Evolutionary conservation across 2,329 filamentous ascomycete genomes (phyloP).

Genomic region (Dactylellina leptospora): DNA sequence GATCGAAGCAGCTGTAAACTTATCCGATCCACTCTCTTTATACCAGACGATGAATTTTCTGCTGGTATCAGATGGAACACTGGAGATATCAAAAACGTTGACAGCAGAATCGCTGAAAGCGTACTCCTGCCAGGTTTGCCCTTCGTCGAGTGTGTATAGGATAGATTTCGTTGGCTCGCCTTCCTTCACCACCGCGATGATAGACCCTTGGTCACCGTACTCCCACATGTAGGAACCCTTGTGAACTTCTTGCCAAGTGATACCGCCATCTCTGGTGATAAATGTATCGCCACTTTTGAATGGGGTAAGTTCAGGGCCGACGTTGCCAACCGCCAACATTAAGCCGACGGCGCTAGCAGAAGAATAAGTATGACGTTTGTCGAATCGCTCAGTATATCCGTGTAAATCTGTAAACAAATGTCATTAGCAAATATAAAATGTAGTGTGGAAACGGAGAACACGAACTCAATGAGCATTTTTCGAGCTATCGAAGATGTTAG

Average conservation of each 20-base stretch:
- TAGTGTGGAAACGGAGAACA: not conserved
- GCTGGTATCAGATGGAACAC: constrained; percentile 85
- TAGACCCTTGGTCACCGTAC: constrained; percentile 92
- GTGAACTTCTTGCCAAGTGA: constrained; percentile 84
- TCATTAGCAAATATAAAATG: not conserved
- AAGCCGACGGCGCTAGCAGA: constrained; percentile 87
- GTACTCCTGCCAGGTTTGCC: constrained; percentile 78
- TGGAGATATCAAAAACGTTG: constrained; percentile 80
- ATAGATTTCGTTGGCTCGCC: constrained; percentile 72
- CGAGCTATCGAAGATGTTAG: constrained; percentile 61
- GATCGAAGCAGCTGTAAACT: constrained; percentile 77
- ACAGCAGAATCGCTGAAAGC: constrained; percentile 73
- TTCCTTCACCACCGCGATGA: constrained; percentile 85
- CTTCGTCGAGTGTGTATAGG: constrained; percentile 82
- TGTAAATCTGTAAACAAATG: constrained; percentile 72
- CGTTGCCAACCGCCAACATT: constrained; percentile 91
- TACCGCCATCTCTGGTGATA: constrained; percentile 88
- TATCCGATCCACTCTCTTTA: constrained; percentile 66
- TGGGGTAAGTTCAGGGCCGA: constrained; percentile 74
- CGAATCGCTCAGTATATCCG: constrained; percentile 88
- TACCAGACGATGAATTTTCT: constrained; percentile 94
- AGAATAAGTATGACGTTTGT: constrained; percentile 85
- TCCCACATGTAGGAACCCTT: constrained; percentile 93
- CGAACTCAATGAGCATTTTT: constrained; percentile 74
- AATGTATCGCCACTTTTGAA: constrained; percentile 84